Conservation (phyloP, 768 basidiomycete species). For the Hygrocybe punicea region DNA sequence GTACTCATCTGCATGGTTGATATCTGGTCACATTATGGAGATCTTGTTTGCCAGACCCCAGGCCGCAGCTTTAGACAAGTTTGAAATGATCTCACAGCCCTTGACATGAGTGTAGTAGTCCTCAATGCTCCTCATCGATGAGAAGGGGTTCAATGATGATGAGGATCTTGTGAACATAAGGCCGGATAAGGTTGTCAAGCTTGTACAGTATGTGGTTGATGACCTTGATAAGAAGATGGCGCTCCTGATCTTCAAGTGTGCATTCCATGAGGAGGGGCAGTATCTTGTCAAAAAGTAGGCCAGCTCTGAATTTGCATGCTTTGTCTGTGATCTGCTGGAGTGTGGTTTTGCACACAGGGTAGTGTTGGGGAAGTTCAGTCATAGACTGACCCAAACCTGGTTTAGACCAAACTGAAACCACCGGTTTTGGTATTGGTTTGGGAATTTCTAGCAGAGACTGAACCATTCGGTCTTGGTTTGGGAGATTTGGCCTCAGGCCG, state of each 20-base stretch:
- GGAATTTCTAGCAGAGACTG: too few species aligned
- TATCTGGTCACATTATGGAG: conserved; percentile 99
- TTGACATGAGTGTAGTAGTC: conserved; percentile 96
- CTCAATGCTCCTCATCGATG: conserved; percentile 98
- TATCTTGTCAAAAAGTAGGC: conserved; percentile 98
- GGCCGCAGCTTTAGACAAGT: conserved; percentile 97
- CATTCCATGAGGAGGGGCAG: conserved; percentile 97
- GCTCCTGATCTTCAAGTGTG: conserved; percentile 96
- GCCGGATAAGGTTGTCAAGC: conserved; percentile 95
- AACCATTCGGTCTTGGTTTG: too few species aligned
- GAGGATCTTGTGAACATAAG: conserved; percentile 98
- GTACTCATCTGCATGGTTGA: conserved; percentile 98
- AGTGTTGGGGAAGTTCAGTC: too few species aligned
- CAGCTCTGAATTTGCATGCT: conserved; percentile 96
- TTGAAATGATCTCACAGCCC: conserved; percentile 98
- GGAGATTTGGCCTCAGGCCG: too few species aligned
- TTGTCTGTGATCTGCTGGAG: conserved; percentile 98
- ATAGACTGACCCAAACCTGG: too few species aligned
- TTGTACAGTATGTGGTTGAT: conserved; percentile 99
- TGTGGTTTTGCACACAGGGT: conserved; percentile 94
- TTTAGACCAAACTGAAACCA: too few species aligned
- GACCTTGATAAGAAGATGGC: conserved; percentile 96
- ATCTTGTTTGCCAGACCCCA: conserved; percentile 99
- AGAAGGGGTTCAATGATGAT: conserved; percentile 98
- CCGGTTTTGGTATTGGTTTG: too few species aligned